Evolutionary conservation across 2,329 filamentous ascomycete species (phyloP), one percentile per base, ranked within the genome.

Genomic region (Decorospora gaudefroyi): DNA sequence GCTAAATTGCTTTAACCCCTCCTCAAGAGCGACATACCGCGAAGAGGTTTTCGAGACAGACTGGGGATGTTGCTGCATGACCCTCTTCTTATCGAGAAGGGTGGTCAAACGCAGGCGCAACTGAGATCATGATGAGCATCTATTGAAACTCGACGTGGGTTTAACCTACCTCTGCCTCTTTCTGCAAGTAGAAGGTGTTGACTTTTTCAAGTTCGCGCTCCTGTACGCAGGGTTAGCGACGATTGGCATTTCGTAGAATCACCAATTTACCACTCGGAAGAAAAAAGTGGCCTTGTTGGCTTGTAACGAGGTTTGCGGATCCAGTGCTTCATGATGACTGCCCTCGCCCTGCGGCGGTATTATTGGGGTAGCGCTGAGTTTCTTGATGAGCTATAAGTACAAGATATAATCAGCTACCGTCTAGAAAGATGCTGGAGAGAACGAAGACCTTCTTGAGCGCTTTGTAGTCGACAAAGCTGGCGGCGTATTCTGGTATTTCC

Each of bases 391-490:
- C 92, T 97, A 74, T 38, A 32, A 64, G 46, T 26, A 27, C n/a
- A n/a, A n/a, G n/a, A 31, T 15, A 52, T 54, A 26, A 57, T 55
- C 44, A 57, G 50, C 28, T 21, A 22, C 15, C n/a, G 23, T 16
- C 19, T 16, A 30, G 22, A 42, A 13, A 23, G 26, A 22, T 28
- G 19, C 15, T 32, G 38, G 33, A 41, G 29, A 33, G 30, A 13
- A 27, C 42, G 45, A 74, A 52, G 69, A 95, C 93, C 89, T 97
- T 97, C 75, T 99, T 99, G 61, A 99, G 79, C 49, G 90, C 91
- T 77, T 99, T 99, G 79, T 99, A 99, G 75, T 99, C 96, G 62
- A 97, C 91, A 70, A 99, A 99, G 74, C 91, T 96, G 55, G 92
- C 90, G 51, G 93, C 92, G 86, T 99, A 99, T 81, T 99, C 93